phyloP scores from a whole-genome alignment of 108 stramenopile genomes.

The Stephanodiscus minutulus region DNA sequence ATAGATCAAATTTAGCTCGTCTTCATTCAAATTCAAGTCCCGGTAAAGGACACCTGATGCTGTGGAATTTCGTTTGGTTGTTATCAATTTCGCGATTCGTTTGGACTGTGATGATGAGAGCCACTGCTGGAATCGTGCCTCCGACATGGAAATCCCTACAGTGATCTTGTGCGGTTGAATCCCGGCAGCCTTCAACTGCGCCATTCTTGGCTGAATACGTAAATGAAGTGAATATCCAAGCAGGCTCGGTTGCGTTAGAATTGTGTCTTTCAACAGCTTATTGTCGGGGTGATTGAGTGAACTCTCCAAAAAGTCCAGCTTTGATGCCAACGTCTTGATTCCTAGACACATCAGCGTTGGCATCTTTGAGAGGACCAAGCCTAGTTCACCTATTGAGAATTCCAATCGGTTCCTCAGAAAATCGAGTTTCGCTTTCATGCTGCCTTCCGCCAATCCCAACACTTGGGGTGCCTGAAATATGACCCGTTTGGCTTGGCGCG shows the following conservation, averaged over 20 bases:
- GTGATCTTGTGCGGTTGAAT: slow-evolving; percentile 59
- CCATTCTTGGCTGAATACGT: slow-evolving; percentile 72
- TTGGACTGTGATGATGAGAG: slow-evolving; percentile 37
- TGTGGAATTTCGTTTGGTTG: slow-evolving; percentile 15
- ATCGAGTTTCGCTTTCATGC: slow-evolving; percentile 58
- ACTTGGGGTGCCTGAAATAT: slow-evolving; percentile 78
- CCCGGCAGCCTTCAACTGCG: slow-evolving; percentile 50
- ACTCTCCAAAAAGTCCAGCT: slow-evolving; percentile 63
- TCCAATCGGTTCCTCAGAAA: slow-evolving; percentile 52
- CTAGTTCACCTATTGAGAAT: slow-evolving; percentile 43
- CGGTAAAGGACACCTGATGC: slow-evolving; percentile 12
- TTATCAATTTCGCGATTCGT: background rate
- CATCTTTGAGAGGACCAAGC: slow-evolving; percentile 65
- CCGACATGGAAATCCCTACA: slow-evolving; percentile 69
- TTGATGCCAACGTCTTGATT: slow-evolving; percentile 62
- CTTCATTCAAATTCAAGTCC: slow-evolving; percentile 14
- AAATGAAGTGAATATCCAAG: slow-evolving; percentile 80
- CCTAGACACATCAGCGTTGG: slow-evolving; percentile 62
- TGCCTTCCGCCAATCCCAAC: slow-evolving; percentile 56
- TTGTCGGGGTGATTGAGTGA: slow-evolving; percentile 23
- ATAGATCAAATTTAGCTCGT: slow-evolving; percentile 16
- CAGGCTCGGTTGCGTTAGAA: slow-evolving; percentile 68
- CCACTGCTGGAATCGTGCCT: slow-evolving; percentile 69
- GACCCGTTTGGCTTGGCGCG: slow-evolving; percentile 69
- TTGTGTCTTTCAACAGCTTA: slow-evolving; percentile 36